phyloP scores from a whole-genome alignment of 2,329 filamentous ascomycete genomes.

The Leptographium lundbergii region DNA sequence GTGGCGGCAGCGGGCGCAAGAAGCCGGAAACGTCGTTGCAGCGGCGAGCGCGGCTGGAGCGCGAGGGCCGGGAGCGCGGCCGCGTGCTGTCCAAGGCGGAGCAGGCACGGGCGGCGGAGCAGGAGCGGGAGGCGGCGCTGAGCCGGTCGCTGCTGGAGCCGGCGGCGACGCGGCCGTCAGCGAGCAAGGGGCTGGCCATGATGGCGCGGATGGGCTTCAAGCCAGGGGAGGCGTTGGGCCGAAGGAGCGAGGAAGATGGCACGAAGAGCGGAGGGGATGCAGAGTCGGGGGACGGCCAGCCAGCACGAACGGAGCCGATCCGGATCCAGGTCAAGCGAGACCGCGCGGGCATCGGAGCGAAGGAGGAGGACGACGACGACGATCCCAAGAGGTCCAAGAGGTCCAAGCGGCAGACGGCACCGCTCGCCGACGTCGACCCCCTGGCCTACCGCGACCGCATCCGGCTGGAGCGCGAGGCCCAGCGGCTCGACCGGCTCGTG shows the following conservation, averaged over 20 bases:
- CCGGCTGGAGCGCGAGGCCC: conserved; percentile 55
- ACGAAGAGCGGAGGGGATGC: not conserved
- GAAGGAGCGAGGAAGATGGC: conserved; percentile 16
- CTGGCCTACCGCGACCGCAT: conserved; percentile 63
- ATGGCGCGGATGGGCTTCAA: conserved; percentile 94
- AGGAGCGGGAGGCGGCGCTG: conserved; percentile 62
- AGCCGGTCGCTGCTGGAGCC: conserved; percentile 52
- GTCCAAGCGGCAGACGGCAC: conserved; percentile 31
- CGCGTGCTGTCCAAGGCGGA: conserved; percentile 71
- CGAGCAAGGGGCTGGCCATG: conserved; percentile 86
- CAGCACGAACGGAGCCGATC: conserved; percentile 53
- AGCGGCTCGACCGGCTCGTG: conserved; percentile 55
- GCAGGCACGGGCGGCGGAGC: conserved; percentile 59
- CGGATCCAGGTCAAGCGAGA: conserved; percentile 65
- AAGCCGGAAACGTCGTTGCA: conserved; percentile 37
- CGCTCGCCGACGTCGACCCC: conserved; percentile 36
- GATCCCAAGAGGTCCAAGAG: conserved; percentile 12
- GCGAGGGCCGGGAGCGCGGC: conserved; percentile 55
- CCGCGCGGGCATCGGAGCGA: conserved; percentile 61
- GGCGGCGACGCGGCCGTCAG: conserved; percentile 19
- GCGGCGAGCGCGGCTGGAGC: conserved; percentile 38
- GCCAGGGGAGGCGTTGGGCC: conserved; percentile 59
- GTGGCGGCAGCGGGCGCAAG: not conserved
- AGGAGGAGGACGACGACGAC: conserved; percentile 66
- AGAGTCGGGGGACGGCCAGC: not conserved